phyloP scores from a whole-genome alignment of 1,284 basidiomycete species.

The Cryptococcus floricola region DNA sequence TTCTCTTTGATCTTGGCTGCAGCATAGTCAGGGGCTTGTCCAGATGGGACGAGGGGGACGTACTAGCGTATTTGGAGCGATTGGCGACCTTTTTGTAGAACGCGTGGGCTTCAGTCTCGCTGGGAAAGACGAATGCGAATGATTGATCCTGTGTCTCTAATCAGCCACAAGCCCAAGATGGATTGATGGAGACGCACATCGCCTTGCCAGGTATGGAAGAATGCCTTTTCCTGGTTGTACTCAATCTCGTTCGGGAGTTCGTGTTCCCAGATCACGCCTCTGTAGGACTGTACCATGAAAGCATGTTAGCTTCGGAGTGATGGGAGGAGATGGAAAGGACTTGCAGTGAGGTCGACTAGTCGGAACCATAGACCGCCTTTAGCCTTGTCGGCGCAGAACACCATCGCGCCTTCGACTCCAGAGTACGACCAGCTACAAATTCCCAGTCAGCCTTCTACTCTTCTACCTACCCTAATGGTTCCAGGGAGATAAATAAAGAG shows the following conservation, averaged over 20 bases:
- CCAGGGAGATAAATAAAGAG: not conserved
- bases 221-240: constrained; percentile 80
- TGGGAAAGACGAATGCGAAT: constrained; percentile 78
- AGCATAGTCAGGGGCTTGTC: not conserved
- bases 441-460: not conserved
- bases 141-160: constrained; percentile 6
- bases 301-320: not conserved
- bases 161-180: not conserved
- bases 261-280: constrained; percentile 90
- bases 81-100: constrained; percentile 82
- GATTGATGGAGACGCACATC: constrained; percentile 63
- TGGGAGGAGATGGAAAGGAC: constrained; percentile 12
- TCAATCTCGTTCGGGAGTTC: constrained; percentile 83
- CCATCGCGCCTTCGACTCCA: constrained; percentile 78
- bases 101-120: constrained; percentile 80
- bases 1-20: constrained; percentile 42
- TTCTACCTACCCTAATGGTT: not conserved
- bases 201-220: constrained; percentile 89
- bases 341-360: constrained; percentile 68
- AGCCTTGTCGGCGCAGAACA: constrained; percentile 63
- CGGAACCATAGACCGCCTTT: constrained; percentile 63
- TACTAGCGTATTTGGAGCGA: constrained; percentile 62
- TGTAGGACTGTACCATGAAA: constrained; percentile 56
- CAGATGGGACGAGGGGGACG: constrained; percentile 27
- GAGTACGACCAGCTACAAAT: constrained; percentile 69